A percentile compares a stretch with the other conserved stretches of the same genome.
Evolutionary conservation across 83 land plant genomes (phyloP).

Genomic region (Diphasiastrum complanatum): DNA sequence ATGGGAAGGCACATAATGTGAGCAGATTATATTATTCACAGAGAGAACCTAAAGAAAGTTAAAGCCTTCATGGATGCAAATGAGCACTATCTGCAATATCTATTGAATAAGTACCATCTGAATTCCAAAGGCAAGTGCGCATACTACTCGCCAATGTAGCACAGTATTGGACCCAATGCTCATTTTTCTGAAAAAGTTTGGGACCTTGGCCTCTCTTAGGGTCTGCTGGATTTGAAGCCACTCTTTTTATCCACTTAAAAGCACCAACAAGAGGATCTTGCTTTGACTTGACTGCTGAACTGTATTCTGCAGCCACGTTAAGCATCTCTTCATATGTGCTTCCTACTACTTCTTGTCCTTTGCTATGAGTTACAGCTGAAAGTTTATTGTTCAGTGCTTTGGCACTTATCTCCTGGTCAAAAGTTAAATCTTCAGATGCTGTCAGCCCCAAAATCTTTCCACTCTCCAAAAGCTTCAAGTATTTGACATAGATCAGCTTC

Average conservation of each 20-base stretch:
- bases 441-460: background rate
- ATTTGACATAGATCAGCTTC: constrained; percentile 29
- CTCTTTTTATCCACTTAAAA: constrained; percentile 23
- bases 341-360: no score
- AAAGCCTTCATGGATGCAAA: no score
- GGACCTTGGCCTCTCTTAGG: constrained; percentile 5
- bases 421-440: background rate
- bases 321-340: background rate
- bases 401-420: background rate
- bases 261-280: background rate
- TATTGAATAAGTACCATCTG: background rate
- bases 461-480: constrained; percentile 11
- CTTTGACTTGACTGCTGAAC: background rate
- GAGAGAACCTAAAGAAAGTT: no score
- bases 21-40: no score
- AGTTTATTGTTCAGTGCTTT: background rate
- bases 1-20: no score
- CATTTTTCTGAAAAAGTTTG: constrained; percentile 10
- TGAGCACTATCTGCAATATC: background rate
- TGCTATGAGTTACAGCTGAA: no score
- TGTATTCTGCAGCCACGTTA: background rate
- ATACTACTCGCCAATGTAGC: constrained; percentile 8
- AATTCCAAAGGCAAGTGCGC: constrained; percentile 18
- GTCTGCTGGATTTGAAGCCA: constrained; percentile 23
- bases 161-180: constrained; percentile 26